These are phyloP conservation scores for Pseudonectria foliicola DNA, from an alignment of 2,329 filamentous ascomycete species.

Conservation along the genomic window DNA sequence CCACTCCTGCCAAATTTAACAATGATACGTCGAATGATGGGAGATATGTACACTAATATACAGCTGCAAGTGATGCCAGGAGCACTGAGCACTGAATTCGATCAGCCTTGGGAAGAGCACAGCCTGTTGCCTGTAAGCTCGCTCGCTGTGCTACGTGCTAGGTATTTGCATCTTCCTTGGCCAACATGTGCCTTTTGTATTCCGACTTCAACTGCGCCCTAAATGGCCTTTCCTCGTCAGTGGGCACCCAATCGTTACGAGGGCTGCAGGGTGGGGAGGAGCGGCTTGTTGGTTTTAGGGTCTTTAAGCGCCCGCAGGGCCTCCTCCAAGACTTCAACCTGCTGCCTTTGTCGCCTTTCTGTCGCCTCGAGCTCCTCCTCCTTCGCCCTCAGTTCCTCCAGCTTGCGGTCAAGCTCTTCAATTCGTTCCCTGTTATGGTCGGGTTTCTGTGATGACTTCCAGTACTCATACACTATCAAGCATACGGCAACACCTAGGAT, in stretches of 20 bases:
- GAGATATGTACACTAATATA: too few species aligned
- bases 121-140: too few species aligned
- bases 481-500: conserved; percentile 52
- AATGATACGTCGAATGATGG: too few species aligned
- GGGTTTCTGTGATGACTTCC: conserved; percentile 52
- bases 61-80: too few species aligned
- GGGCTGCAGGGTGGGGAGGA: conserved; percentile 35
- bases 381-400: conserved; percentile 42
- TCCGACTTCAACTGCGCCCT: too few species aligned
- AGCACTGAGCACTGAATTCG: too few species aligned
- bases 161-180: too few species aligned
- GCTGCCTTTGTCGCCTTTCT: conserved; percentile 38
- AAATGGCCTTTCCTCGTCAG: too few species aligned
- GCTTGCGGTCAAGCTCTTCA: conserved; percentile 38
- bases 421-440: conserved; percentile 49
- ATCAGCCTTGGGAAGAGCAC: too few species aligned
- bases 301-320: conserved; percentile 45
- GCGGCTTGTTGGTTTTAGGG: conserved; percentile 49
- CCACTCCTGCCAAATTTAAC: too few species aligned
- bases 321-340: conserved; percentile 48
- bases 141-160: too few species aligned
- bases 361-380: conserved; percentile 42
- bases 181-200: too few species aligned
- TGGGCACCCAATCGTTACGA: conserved; percentile 1
- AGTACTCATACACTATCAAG: conserved; percentile 56